Percentiles rank a stretch among this genome's conserved stretches.
Conservation (phyloP, 257 asterid species). For the Lithospermum erythrorhizon region DNA sequence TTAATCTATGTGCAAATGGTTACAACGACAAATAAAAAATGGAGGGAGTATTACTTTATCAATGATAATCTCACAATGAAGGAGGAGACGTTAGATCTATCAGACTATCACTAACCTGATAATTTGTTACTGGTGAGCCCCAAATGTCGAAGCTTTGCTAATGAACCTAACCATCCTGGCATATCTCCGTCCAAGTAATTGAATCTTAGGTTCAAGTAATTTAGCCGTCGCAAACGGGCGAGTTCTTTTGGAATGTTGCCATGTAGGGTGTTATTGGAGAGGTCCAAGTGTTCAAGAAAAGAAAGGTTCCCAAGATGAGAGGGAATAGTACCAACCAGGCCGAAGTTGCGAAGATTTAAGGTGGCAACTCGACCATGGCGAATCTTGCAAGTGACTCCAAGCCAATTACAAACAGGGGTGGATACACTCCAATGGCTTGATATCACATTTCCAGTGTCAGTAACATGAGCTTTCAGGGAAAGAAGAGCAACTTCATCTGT, state of each 20-base stretch:
- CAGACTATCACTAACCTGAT: conserved; percentile 2
- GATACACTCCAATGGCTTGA: too few relatives aligned
- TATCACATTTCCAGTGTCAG: too few relatives aligned
- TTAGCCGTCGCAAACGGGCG: conserved; percentile 14
- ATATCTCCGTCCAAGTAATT: conserved; percentile 16
- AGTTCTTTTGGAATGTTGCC: conserved; percentile 20
- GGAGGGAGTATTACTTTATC: too few relatives aligned
- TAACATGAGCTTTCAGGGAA: too few relatives aligned
- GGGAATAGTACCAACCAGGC: conserved; percentile 18
- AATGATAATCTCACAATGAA: too few relatives aligned
- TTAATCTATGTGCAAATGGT: too few relatives aligned
- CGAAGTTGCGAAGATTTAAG: conserved; percentile 17
- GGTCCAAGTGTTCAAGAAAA: conserved; percentile 22
- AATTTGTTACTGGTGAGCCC: conserved; percentile 12
- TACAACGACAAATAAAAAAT: too few relatives aligned
- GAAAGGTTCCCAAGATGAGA: conserved; percentile 27
- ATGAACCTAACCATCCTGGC: conserved; percentile 14
- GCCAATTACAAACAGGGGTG: too few relatives aligned
- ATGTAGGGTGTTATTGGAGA: conserved; percentile 16
- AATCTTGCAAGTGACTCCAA: conserved; percentile 13
- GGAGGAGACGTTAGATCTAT: too few relatives aligned
- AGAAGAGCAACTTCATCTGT: too few relatives aligned
- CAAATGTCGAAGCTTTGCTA: conserved; percentile 15
- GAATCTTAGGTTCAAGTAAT: conserved; percentile 8
- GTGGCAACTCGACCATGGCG: conserved; percentile 21